Conservation (phyloP, 2,329 filamentous ascomycete genomes). For the Fusarium sacchari region DNA sequence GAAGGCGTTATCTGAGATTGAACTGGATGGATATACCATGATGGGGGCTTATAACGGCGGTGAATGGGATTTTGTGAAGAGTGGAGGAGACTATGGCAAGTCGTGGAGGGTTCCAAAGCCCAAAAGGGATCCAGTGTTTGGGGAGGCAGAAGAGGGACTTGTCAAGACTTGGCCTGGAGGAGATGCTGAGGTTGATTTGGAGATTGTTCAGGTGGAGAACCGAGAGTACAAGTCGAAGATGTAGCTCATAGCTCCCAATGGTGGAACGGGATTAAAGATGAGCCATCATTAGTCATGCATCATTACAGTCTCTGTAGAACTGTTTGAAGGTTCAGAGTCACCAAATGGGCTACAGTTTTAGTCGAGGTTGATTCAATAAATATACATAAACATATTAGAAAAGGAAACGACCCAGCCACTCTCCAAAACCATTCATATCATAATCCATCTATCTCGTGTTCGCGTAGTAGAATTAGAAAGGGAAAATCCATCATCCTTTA, state of each 20-base stretch:
- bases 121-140: constrained; percentile 32
- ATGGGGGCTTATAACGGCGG: constrained; percentile 60
- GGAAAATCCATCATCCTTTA: not conserved
- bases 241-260: not conserved
- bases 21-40: constrained; percentile 47
- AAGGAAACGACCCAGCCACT: not conserved
- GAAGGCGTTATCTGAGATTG: constrained; percentile 49
- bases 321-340: rapidly evolving
- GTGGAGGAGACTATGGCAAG: constrained; percentile 33
- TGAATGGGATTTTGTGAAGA: constrained; percentile 35
- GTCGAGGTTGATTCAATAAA: not conserved
- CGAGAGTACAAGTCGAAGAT: not conserved
- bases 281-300: not conserved
- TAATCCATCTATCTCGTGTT: not conserved
- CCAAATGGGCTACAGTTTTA: rapidly evolving
- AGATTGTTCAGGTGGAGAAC: constrained; percentile 9
- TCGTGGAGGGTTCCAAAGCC: constrained; percentile 36
- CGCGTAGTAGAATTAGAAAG: not conserved
- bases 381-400: not conserved
- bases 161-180: constrained; percentile 28
- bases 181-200: not conserved
- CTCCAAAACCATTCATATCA: not conserved
- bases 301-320: rapidly evolving
- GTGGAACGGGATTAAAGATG: rapidly evolving
- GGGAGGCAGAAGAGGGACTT: not conserved